Conservation (phyloP, 2,329 filamentous ascomycete species). For the Pseudocercospora pini-densiflorae region DNA sequence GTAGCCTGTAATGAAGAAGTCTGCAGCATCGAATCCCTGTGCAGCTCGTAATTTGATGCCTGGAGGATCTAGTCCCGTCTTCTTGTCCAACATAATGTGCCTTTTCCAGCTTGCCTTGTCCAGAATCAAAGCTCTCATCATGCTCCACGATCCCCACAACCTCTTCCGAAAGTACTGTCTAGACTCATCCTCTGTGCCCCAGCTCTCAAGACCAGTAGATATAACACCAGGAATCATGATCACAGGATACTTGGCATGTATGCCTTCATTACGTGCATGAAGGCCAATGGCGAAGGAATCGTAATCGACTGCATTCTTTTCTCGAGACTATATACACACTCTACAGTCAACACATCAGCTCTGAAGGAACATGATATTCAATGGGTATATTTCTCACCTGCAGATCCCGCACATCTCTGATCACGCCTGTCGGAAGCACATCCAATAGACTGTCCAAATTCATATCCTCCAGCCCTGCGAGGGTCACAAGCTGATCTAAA, state of each 20-base stretch:
- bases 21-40: conserved; percentile 95
- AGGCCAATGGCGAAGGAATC: conserved; percentile 92
- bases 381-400: conserved; percentile 63
- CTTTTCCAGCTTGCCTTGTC: conserved; percentile 95
- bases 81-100: conserved; percentile 95
- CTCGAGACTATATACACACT: conserved; percentile 66
- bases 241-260: conserved; percentile 81
- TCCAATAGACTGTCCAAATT: conserved; percentile 88
- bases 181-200: conserved; percentile 86
- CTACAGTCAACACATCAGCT: conserved; percentile 38
- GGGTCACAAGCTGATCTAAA: conserved; percentile 67
- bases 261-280: conserved; percentile 78
- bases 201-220: conserved; percentile 94
- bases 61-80: conserved; percentile 87
- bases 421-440: conserved; percentile 81
- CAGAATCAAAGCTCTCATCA: conserved; percentile 93
- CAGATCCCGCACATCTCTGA: conserved; percentile 84
- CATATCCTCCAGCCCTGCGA: conserved; percentile 71
- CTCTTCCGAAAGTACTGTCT: conserved; percentile 92
- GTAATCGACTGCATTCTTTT: conserved; percentile 86
- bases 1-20: conserved; percentile 89
- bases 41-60: conserved; percentile 88
- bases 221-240: conserved; percentile 99
- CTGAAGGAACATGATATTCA: neutral
- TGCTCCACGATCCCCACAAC: conserved; percentile 97